Evolutionary conservation across 2,329 filamentous ascomycete genomes (phyloP).

Genomic region (Apiospora rasikravindrae): DNA sequence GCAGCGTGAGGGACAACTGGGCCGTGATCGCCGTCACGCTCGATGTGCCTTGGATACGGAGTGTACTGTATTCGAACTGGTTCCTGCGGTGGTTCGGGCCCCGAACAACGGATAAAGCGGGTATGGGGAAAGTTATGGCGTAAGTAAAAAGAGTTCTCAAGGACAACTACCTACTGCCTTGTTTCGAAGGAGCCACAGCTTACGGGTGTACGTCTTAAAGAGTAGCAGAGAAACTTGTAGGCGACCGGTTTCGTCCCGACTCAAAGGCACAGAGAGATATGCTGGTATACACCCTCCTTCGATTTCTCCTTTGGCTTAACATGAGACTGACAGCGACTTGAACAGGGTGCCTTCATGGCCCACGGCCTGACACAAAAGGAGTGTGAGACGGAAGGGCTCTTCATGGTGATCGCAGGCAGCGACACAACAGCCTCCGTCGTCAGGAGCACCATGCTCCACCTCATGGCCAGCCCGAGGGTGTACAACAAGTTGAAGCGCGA

Average conservation of each 20-base stretch:
- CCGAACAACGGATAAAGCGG: slow-evolving; percentile 27
- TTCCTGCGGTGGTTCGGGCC: slow-evolving; percentile 29
- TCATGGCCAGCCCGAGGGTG: slow-evolving; percentile 51
- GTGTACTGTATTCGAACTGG: slow-evolving; percentile 26
- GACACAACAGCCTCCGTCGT: slow-evolving; percentile 58
- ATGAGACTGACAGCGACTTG: not conserved
- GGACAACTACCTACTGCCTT: no score
- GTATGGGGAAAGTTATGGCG: slow-evolving; percentile 31
- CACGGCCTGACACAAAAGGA: slow-evolving; percentile 37
- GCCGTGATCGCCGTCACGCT: slow-evolving; percentile 23
- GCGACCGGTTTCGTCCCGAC: slow-evolving; percentile 17
- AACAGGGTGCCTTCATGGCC: slow-evolving; percentile 38
- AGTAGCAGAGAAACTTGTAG: slow-evolving; percentile 21
- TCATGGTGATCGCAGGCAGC: slow-evolving; percentile 43
- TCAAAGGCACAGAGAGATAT: slow-evolving; percentile 18
- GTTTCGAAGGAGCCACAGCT: not conserved
- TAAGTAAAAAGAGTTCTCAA: not conserved
- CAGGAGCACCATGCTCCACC: slow-evolving; percentile 51
- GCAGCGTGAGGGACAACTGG: slow-evolving; percentile 19
- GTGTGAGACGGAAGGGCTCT: slow-evolving; percentile 37
- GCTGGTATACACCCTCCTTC: slow-evolving; percentile 21
- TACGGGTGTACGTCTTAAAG: not conserved
- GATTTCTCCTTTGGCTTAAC: not conserved
- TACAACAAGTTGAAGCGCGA: slow-evolving; percentile 51
- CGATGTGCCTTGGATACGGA: slow-evolving; percentile 29